Percentiles rank a stretch among this genome's conserved stretches.
phyloP scores from a whole-genome alignment of 108 stramenopile species.

The Pseudonitzschia multistriata region DNA sequence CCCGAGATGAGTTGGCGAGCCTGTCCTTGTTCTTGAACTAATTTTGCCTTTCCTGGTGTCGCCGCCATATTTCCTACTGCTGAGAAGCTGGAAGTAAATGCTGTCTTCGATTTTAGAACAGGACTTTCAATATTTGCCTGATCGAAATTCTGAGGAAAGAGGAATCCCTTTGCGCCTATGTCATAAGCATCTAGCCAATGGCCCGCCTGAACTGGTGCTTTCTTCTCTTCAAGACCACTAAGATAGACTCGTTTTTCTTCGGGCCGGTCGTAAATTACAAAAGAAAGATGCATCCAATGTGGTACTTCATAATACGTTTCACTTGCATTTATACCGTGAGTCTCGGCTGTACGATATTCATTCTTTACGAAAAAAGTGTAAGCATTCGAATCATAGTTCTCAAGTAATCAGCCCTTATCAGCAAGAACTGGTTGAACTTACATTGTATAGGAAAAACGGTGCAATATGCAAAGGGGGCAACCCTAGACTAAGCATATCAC shows the following conservation, averaged over 20 bases:
- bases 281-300: slow-evolving; percentile 89
- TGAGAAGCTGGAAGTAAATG: slow-evolving; percentile 32
- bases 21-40: slow-evolving; percentile 37
- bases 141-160: slow-evolving; percentile 19
- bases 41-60: slow-evolving; percentile 29
- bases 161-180: slow-evolving; percentile 50
- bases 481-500: slow-evolving; percentile 94
- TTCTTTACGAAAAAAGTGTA: slow-evolving; percentile 22
- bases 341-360: slow-evolving; percentile 28
- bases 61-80: slow-evolving; percentile 35
- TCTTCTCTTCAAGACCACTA: slow-evolving; percentile 21
- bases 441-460: slow-evolving; percentile 93
- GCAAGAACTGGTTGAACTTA: slow-evolving; percentile 22
- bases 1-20: slow-evolving; percentile 73
- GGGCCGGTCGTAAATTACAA: slow-evolving; percentile 69
- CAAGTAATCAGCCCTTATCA: not conserved
- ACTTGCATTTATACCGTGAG: slow-evolving; percentile 28
- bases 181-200: slow-evolving; percentile 31
- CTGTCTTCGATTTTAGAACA: not conserved
- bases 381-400: not conserved
- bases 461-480: slow-evolving; percentile 95
- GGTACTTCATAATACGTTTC: slow-evolving; percentile 77
- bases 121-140: not conserved
- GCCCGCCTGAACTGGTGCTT: slow-evolving; percentile 12
- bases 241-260: slow-evolving; percentile 27